These are phyloP conservation scores for Fomitopsis pulvina DNA, from an alignment of 768 basidiomycete genomes.

Conservation along the genomic window DNA sequence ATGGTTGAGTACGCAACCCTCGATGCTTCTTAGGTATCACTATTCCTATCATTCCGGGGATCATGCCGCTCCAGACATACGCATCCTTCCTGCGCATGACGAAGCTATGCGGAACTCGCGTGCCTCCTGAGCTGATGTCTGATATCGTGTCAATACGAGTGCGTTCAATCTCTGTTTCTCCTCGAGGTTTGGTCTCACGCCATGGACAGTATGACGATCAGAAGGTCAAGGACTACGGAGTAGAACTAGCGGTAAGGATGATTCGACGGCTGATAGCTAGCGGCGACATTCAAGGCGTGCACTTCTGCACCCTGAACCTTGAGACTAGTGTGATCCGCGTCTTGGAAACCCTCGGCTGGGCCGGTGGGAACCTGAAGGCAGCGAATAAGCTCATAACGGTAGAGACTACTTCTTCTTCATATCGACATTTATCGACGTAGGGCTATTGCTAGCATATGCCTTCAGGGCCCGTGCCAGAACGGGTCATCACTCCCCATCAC, in stretches of 20 bases:
- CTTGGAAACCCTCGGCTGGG: constrained; percentile 76
- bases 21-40: constrained; percentile 58
- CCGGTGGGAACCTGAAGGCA: constrained; percentile 29
- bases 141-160: constrained; percentile 76
- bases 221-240: constrained; percentile 92
- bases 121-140: constrained; percentile 60
- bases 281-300: constrained; percentile 66
- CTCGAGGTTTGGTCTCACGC: neutral
- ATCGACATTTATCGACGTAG: neutral
- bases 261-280: constrained; percentile 52
- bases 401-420: constrained; percentile 10
- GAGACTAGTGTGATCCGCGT: constrained; percentile 91
- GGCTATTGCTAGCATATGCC: constrained; percentile 27
- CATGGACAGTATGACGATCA: constrained; percentile 85
- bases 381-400: constrained; percentile 70
- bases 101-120: constrained; percentile 77
- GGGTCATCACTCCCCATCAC: constrained; percentile 56
- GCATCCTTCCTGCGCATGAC: constrained; percentile 87
- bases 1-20: neutral
- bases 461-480: constrained; percentile 21
- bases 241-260: constrained; percentile 77
- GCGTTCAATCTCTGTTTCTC: constrained; percentile 17
- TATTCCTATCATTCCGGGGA: constrained; percentile 88
- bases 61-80: constrained; percentile 98
- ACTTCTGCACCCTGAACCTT: constrained; percentile 95